Evolutionary conservation across 2,329 filamentous ascomycete species (phyloP), one percentile per base, ranked within the genome.

Genomic region (Talaromyces sp.): DNA sequence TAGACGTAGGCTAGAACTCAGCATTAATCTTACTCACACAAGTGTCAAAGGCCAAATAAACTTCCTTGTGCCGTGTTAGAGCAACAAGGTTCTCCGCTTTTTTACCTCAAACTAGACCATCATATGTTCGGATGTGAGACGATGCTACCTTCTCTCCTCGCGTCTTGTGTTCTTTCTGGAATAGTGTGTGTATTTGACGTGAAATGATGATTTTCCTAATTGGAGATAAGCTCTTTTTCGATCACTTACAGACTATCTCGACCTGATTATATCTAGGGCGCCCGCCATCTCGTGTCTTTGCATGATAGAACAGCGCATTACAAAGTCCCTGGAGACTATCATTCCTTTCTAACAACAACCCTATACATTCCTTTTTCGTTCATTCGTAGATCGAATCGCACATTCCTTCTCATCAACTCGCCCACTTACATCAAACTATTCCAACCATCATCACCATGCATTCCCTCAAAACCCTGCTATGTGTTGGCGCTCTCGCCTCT

Each of bases 381-480:
- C 13, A 36, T 56, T 56, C 32, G 33, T 56, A 30, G 55, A 56
- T n/a, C 32, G 33, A 56, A 56, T 22, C 19, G 19, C 15, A 56
- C 49, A 28, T 56, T 56, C 36, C 33, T 44, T 56, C 22, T 47
- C 36, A 28, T 56, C 15, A 56, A 17, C 22, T 27, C 15, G n/a
- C 13, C 10, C 25, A n/a, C 10, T 13, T 53, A 19, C 17, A 30
- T 27, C 17, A 17, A 19, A 53, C 13, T 53, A 30, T 56, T 19
- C 36, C 42, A 27, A 25, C 2, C 44, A 47, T 49, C 27, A 39
- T 27, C n/a, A 55, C 17, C 7, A 62, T 62, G 60, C 55, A 55
- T 36, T 55, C 55, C n/a, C 30, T 62, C 47, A 39, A 39, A 39
- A 58, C 36, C 17, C 27, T 62, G 39, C n/a, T 58, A 27, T 58